phyloP scores from a whole-genome alignment of 768 basidiomycete genomes.

The Arthromyces matolae region DNA sequence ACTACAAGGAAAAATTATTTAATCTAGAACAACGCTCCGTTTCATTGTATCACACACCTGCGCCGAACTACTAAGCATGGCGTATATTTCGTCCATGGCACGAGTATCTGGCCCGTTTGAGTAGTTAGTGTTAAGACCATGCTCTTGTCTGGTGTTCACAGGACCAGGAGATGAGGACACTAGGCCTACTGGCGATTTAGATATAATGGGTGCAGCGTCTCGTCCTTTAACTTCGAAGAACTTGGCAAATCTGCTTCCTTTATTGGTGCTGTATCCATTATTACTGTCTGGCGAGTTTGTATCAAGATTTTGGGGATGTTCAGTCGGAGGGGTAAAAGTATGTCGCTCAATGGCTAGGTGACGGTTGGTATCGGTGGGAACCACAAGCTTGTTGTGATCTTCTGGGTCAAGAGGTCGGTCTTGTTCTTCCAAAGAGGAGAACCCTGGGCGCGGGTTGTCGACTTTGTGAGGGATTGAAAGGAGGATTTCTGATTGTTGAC shows the following conservation, averaged over 20 bases:
- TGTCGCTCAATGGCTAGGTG: constrained; percentile 12
- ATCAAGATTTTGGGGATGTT: constrained; percentile 10
- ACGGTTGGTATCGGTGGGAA: constrained; percentile 12
- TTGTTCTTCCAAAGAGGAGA: constrained; percentile 59
- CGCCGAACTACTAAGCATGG: constrained; percentile 73
- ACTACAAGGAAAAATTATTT: constrained; percentile 17
- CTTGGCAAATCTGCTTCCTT: constrained; percentile 83
- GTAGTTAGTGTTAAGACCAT: constrained; percentile 29
- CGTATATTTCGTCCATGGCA: constrained; percentile 76
- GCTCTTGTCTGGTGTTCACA: constrained; percentile 44
- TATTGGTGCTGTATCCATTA: constrained; percentile 48
- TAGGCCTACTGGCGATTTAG: constrained; percentile 38
- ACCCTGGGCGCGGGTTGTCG: constrained; percentile 34
- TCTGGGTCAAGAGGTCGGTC: constrained; percentile 23
- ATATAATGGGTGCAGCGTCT: constrained; percentile 31
- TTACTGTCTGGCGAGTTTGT: constrained; percentile 26
- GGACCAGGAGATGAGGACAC: constrained; percentile 44
- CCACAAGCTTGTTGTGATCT: constrained; percentile 14
- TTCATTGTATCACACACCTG: constrained; percentile 62
- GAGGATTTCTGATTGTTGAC: constrained; percentile 17
- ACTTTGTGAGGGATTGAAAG: constrained; percentile 20
- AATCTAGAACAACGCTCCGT: no score
- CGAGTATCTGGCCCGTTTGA: constrained; percentile 45
- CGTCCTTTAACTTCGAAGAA: constrained; percentile 77
- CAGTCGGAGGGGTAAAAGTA: constrained; percentile 18